Conservation (phyloP, 768 basidiomycete species). For the Xanthoconium stramineum region DNA sequence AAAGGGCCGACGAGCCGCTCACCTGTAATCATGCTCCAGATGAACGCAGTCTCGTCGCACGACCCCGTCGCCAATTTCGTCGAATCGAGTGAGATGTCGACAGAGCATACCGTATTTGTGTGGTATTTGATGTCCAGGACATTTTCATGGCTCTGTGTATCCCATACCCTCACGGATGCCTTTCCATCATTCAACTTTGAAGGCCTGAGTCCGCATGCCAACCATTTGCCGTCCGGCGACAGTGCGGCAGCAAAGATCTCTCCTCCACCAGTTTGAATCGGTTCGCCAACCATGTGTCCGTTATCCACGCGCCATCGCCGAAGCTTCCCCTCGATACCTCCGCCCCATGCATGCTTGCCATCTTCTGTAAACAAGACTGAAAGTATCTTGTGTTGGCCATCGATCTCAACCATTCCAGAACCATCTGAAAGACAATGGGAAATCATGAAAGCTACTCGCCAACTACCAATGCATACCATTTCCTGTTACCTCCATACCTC, state of each 20-base stretch:
- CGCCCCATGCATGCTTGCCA: not conserved
- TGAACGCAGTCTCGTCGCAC: not conserved
- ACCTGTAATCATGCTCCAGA: not conserved
- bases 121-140: not conserved
- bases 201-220: not conserved
- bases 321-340: not conserved
- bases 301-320: not conserved
- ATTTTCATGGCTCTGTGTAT: not conserved
- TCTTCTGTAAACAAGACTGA: not conserved
- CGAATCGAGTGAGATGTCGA: not conserved
- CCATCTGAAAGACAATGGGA: not conserved
- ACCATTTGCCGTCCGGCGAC: not conserved
- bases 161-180: not conserved
- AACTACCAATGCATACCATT: no score
- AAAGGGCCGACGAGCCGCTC: not conserved
- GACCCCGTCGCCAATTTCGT: not conserved
- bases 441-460: not conserved
- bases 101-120: not conserved
- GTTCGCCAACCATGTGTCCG: not conserved
- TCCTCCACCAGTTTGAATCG: not conserved
- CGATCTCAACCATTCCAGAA: not conserved
- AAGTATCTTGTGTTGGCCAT: not conserved
- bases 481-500: no score
- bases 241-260: not conserved
- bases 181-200: not conserved